Evolutionary conservation across 371 early-diverging fungal species (phyloP), one percentile per base, ranked within the genome.

Genomic region (Mycotypha africana): DNA sequence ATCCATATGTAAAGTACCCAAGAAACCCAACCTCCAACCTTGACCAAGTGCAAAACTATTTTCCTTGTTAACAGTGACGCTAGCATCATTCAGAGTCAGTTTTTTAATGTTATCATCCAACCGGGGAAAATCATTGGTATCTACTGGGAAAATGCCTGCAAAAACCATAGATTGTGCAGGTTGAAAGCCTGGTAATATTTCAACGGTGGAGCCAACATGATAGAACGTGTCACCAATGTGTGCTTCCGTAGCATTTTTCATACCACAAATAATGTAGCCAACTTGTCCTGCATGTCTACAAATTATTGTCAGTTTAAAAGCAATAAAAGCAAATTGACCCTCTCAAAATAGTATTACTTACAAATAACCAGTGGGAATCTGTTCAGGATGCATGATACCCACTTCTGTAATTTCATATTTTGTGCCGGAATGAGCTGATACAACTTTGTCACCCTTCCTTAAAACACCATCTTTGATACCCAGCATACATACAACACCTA

Each of bases 1-100:
- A 58, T 98, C 98, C 97, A 97, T 92, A 46, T 96, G 97, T 24
- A 98, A 57, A 0, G 93, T 95, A 4, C 97, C 98, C 50, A 96
- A 55, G 49, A 98, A 98, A 1, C 98, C 98, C 16, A 98, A 73
- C 17, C 98, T 81, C 85, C 93, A 98, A 2, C 98, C 98, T 69
- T 94, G 97, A 1, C 98, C 98, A 14, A 98, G 53, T 12, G 95
- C 90, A 36, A 68, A 73, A 56, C 85, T 83, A 6, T 92, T 93
- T 54, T 97, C 97, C 52, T 88, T 86, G 42, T 88, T 82, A 1
- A 96, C 86, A 34, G 77, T 65, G 4, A 98, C 97, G 45, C 91
- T 89, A 0, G 95, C 85, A 71, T 98, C 98, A 59, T 94, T 98
- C 19, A 98, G 65, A 0, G 93, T 93, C 22, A 97, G 68, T 51